Evolutionary conservation across 2,329 filamentous ascomycete genomes (phyloP).

Genomic region (Chrysoporthe deuterocubensis): DNA sequence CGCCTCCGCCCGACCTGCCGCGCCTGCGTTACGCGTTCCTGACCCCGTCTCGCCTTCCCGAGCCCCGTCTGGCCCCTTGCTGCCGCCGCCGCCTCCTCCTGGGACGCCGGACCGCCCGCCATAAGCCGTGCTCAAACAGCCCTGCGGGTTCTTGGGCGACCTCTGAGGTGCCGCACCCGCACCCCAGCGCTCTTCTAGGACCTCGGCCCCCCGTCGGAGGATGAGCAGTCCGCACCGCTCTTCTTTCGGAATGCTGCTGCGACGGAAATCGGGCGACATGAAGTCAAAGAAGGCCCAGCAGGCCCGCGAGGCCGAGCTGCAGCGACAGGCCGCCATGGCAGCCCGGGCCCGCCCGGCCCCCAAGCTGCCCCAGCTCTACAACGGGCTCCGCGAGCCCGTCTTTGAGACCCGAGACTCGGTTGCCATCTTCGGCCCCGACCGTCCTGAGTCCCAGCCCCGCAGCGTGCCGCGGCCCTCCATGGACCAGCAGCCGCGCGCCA

Average conservation of each 20-base stretch:
- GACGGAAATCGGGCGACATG: slow-evolving; percentile 70
- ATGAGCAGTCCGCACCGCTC: slow-evolving; percentile 47
- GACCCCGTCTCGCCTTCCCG: slow-evolving; percentile 5
- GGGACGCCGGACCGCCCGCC: not conserved
- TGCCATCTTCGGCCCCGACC: slow-evolving; percentile 20
- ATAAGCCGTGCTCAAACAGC: no score
- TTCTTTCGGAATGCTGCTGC: slow-evolving; percentile 64
- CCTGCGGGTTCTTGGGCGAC: no score
- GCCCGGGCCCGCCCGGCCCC: slow-evolving; percentile 53
- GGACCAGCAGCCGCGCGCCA: slow-evolving; percentile 49
- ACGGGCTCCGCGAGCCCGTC: slow-evolving; percentile 36
- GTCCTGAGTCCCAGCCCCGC: slow-evolving; percentile 21
- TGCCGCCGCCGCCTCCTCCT: not conserved
- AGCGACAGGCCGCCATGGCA: slow-evolving; percentile 50
- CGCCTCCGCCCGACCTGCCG: no score
- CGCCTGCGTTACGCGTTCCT: not conserved
- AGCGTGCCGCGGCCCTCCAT: slow-evolving; percentile 54
- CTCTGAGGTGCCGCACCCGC: not conserved
- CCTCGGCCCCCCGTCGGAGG: slow-evolving; percentile 10
- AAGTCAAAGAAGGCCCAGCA: slow-evolving; percentile 64
- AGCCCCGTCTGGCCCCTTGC: not conserved
- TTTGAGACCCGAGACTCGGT: slow-evolving; percentile 21
- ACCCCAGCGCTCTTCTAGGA: slow-evolving; percentile 26
- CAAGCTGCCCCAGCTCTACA: slow-evolving; percentile 57
- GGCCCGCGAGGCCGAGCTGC: slow-evolving; percentile 55